Base-by-base conservation (phyloP, 768 basidiomycete genomes). In the Dioszegia aurantiaca region DNA sequence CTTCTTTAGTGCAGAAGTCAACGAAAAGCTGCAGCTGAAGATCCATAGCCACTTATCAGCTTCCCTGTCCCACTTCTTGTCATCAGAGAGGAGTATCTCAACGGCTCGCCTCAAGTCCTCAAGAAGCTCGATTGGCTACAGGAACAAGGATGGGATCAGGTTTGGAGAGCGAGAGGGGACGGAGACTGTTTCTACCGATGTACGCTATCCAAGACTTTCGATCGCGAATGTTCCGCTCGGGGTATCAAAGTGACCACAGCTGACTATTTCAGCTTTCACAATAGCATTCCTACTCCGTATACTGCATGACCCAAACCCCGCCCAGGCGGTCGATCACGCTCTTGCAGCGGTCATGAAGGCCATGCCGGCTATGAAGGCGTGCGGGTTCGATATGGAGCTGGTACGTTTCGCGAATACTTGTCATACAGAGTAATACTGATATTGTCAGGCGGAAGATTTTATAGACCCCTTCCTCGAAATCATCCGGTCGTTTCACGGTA, bases 121-220 rank as follows among this genome's bases (percentile, higher is more conserved):
- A 79, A 81, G 56, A 89, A 94, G 77, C 87, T 97, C 60, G 83
- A 87, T 63, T 84, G 83, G 78, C 78, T 97, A 21, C 77, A 79
- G 45, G 65, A 63, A 16, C 78, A 84, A 42, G 90, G 89, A 1
- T 92, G 83, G 78, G 78, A 78, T 31, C 79, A 78, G 11, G 80
- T 94, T 41, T 81, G 89, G 68, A 80, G 89, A 54, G 83, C 87
- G 0, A 82, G 85, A 77, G 90, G 91, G 78, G 83, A 84, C 67
- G 90, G 78, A 49, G 88, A 78, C 65, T 94, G 92, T 73, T 94
- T 93, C 76, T 95, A 93, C 75, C 82, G 91, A 81, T 86, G 89
- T 89, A 72, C 81, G 78, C 72, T 56, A 24, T n/a, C n/a, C n/a
- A n/a, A n/a, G n/a, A n/a, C n/a, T n/a, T n/a, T n/a, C n/a, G n/a